Evolutionary conservation across 176 grass and related monocot species (phyloP).

Genomic region (Areca catechu): DNA sequence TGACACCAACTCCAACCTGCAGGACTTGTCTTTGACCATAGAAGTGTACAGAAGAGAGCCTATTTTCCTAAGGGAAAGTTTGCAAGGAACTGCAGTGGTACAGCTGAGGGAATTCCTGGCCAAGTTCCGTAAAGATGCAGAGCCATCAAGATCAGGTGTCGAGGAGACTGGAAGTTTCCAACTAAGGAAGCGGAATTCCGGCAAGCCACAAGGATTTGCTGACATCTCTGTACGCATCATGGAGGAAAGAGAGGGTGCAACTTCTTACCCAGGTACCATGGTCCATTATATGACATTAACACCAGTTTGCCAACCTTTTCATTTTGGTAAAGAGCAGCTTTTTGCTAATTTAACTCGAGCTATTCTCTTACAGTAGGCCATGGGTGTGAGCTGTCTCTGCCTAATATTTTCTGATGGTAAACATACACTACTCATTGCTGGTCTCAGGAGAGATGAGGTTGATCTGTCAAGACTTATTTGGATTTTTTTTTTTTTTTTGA

Average conservation of each 20-base stretch:
- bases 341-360: no score
- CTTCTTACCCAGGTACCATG: slow-evolving; percentile 23
- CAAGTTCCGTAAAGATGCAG: slow-evolving; percentile 20
- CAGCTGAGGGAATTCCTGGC: slow-evolving; percentile 59
- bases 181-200: slow-evolving; percentile 59
- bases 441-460: no score
- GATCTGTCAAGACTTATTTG: no score
- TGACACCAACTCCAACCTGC: slow-evolving; percentile 8
- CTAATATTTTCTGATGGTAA: no score
- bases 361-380: no score
- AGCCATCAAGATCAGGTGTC: slow-evolving; percentile 14
- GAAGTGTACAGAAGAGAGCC: slow-evolving; percentile 87
- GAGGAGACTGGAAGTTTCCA: slow-evolving; percentile 75
- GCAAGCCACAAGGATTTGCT: slow-evolving; percentile 58
- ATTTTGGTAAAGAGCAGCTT: no score
- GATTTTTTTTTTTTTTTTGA: no score
- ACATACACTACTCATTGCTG: no score
- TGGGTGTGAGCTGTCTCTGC: no score
- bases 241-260: slow-evolving; percentile 25
- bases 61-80: slow-evolving; percentile 64
- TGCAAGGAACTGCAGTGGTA: slow-evolving; percentile 53
- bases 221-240: slow-evolving; percentile 63
- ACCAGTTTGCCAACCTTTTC: no score
- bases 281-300: no score
- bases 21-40: slow-evolving; percentile 41